Percentiles rank a stretch among this genome's conserved stretches.
Conservation (phyloP, 257 asterid species). For the Plantago ovata region DNA sequence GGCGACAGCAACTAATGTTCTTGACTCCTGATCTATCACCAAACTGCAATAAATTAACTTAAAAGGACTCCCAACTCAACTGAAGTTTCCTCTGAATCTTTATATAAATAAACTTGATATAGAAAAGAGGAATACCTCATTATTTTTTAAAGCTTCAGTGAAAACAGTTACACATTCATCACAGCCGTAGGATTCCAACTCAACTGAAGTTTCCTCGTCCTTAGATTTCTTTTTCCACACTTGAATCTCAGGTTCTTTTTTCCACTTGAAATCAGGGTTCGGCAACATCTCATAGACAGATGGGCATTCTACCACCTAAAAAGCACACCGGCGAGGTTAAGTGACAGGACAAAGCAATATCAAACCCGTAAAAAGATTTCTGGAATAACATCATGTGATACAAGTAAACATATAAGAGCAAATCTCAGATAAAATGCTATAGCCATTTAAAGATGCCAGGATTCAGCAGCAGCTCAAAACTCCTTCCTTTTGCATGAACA, state of each 20-base stretch:
- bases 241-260: slow-evolving; percentile 61
- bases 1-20: no score
- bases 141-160: slow-evolving; percentile 59
- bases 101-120: background rate
- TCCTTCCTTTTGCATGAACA: background rate
- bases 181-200: slow-evolving; percentile 47
- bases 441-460: background rate
- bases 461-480: background rate
- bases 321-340: slow-evolving; percentile 11
- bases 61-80: no score
- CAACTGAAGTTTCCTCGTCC: slow-evolving; percentile 44
- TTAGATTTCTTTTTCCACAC: slow-evolving; percentile 62
- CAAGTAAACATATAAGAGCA: background rate
- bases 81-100: no score
- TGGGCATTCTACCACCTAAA: slow-evolving; percentile 72
- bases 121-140: slow-evolving; percentile 49
- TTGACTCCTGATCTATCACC: no score
- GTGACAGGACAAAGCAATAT: slow-evolving; percentile 6
- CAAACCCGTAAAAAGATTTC: background rate
- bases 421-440: background rate
- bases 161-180: slow-evolving; percentile 46
- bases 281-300: slow-evolving; percentile 82
- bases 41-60: no score
- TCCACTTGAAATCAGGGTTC: slow-evolving; percentile 65
- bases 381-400: background rate